Evolutionary conservation across 2,329 filamentous ascomycete genomes (phyloP).

Genomic region (Mycosphaerella sp.): DNA sequence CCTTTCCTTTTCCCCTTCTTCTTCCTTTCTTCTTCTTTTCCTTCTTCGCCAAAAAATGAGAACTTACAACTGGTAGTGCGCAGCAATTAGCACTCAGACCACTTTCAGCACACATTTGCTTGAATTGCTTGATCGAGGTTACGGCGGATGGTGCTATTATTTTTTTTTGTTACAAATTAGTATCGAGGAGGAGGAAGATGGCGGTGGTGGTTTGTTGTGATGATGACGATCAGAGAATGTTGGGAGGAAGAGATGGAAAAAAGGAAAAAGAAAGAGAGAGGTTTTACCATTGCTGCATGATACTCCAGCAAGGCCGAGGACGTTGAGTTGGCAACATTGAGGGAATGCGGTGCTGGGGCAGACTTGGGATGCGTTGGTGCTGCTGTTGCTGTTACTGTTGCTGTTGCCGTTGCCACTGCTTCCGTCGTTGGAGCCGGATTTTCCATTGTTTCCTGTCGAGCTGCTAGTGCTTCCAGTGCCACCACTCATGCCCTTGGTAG

Average conservation of each 20-base stretch:
- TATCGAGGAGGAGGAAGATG: neutral
- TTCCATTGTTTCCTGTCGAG: neutral
- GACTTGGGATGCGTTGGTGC: neutral
- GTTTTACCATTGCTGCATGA: constrained; percentile 1
- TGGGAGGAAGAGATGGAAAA: neutral
- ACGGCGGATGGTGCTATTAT: neutral
- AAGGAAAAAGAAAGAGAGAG: too few species aligned
- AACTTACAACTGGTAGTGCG: constrained; percentile 1
- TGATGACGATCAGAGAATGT: too few species aligned
- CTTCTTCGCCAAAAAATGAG: neutral
- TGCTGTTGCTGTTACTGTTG: neutral
- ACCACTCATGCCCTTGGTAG: neutral
- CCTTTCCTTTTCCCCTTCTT: too few species aligned
- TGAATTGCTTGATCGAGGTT: neutral
- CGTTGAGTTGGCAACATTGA: constrained; percentile 6
- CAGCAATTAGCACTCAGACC: constrained; percentile 2
- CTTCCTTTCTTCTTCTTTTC: too few species aligned
- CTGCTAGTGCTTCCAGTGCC: neutral
- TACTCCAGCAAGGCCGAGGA: constrained; percentile 1
- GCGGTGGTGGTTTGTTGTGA: too few species aligned
- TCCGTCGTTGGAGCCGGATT: neutral
- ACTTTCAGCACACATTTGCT: neutral
- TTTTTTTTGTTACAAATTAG: neutral
- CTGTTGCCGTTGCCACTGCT: neutral
- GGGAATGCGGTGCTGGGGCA: constrained; percentile 2